phyloP scores from a whole-genome alignment of 2,329 filamentous ascomycete genomes.

The Cadophora luteo-olivacea region DNA sequence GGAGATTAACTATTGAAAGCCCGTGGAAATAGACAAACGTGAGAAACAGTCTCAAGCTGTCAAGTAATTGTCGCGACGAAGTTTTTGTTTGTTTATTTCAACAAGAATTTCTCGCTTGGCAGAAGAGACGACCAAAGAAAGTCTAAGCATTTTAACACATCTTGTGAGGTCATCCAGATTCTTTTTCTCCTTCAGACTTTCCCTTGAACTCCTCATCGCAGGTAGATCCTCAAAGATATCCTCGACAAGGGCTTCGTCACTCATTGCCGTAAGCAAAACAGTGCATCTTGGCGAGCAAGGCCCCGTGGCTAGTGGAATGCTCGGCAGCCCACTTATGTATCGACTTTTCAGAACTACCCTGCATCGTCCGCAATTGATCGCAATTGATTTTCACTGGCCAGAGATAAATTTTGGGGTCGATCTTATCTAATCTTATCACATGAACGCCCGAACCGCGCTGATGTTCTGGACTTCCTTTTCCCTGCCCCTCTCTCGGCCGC shows the following conservation, averaged over 20 bases:
- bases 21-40: neutral
- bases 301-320: neutral
- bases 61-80: neutral
- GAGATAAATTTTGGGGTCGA: neutral
- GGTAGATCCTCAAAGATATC: neutral
- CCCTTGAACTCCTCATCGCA: neutral
- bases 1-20: neutral
- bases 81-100: neutral
- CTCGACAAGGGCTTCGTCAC: neutral
- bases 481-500: neutral
- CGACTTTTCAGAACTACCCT: neutral
- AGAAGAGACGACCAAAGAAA: neutral
- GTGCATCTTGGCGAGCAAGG: conserved; percentile 10
- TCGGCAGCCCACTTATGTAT: neutral
- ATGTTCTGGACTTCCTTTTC: neutral
- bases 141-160: neutral
- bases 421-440: conserved; percentile 20
- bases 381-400: conserved; percentile 9
- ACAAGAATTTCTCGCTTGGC: neutral
- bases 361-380: conserved; percentile 9
- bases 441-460: neutral
- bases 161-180: neutral
- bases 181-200: neutral
- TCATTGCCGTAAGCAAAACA: conserved; percentile 13
- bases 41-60: neutral